A percentile compares a stretch with the other conserved stretches of the same genome.
phyloP scores from a whole-genome alignment of 495 filamentous ascomycete genomes.

The Choiromyces venosus region DNA sequence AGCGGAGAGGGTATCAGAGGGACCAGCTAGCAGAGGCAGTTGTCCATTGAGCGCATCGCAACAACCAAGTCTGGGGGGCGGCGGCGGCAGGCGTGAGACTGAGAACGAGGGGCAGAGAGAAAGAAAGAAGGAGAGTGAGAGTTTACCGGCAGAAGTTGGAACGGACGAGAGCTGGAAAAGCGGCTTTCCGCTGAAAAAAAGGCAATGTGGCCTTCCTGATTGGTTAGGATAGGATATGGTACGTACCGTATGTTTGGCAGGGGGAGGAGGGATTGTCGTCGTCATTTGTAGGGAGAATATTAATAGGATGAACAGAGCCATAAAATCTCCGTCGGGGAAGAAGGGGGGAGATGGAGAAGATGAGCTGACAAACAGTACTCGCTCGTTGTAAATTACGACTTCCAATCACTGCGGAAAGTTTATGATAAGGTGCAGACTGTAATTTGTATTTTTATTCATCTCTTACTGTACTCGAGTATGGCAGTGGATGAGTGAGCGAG shows the following conservation, averaged over 20 bases:
- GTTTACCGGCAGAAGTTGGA: slow-evolving; percentile 22
- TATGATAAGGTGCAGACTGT: neutral
- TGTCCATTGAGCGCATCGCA: neutral
- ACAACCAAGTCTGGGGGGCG: neutral
- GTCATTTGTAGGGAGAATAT: neutral
- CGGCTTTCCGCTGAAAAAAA: slow-evolving; percentile 16
- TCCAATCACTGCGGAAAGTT: neutral
- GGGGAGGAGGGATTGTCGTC: neutral
- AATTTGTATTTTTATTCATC: neutral
- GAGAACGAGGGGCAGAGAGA: neutral
- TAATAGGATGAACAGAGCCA: neutral
- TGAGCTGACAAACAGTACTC: slow-evolving; percentile 22
- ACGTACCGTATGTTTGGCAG: neutral
- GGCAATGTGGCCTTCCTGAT: slow-evolving; percentile 1
- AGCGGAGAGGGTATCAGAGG: neutral
- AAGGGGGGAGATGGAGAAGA: neutral
- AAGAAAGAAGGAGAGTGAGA: neutral
- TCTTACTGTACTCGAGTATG: neutral
- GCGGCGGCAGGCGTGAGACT: neutral
- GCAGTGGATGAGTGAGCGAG: neutral
- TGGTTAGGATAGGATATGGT: neutral
- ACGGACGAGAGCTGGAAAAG: slow-evolving; percentile 14
- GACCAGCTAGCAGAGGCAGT: neutral
- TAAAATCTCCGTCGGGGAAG: neutral
- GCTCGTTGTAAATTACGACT: neutral